Evolutionary conservation across 768 basidiomycete species (phyloP), one percentile per base, ranked within the genome.

Genomic region (Lanmaoa rubissima): DNA sequence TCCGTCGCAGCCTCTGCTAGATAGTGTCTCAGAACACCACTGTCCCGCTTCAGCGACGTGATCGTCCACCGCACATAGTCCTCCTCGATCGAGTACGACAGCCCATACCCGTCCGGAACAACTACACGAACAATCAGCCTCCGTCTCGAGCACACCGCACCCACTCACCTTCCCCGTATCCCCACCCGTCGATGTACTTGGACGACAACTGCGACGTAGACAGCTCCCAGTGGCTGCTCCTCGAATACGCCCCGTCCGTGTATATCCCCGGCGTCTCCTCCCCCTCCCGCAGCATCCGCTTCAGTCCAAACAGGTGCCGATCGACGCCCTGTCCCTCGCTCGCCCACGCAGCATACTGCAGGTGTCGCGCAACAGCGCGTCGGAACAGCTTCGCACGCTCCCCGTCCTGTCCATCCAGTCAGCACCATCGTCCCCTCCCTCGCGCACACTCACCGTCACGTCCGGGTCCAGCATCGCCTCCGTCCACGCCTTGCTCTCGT

Each of bases 321-420:
- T 98, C 96, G 21, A 99, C 93, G 44, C 95, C 97, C 71, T 91
- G 87, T 1, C 90, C 97, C 58, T 96, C 92, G 2, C 94, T 91
- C 1, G 96, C 95, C 90, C 93, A 95, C 2, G 81, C 78, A 3
- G 89, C 84, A 69, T 98, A 98, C 72, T 90, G 82, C 62, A 91
- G 77, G 74, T 99, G 97, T 19, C 94, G 78, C n/a, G 77, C 71
- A 1, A 85, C 86, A 1, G 97, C 97, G 9, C 75, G 76, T 53
- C 83, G 80, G 78, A 97, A 92, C 35, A 94, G 78, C 38, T 71
- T 72, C 2, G 83, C 81, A 0, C 92, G 82, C 47, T 82, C 76
- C 28, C 63, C 68, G 64, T 88, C 79, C 84, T 85, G 64, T 16
- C 39, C 42, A 10, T 21, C 38, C 24, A 11, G 39, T 57, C 41